Percentiles rank a stretch among this genome's conserved stretches.
Conservation (phyloP, 1,139 yeast genomes). For the Diutina rugosa region DNA sequence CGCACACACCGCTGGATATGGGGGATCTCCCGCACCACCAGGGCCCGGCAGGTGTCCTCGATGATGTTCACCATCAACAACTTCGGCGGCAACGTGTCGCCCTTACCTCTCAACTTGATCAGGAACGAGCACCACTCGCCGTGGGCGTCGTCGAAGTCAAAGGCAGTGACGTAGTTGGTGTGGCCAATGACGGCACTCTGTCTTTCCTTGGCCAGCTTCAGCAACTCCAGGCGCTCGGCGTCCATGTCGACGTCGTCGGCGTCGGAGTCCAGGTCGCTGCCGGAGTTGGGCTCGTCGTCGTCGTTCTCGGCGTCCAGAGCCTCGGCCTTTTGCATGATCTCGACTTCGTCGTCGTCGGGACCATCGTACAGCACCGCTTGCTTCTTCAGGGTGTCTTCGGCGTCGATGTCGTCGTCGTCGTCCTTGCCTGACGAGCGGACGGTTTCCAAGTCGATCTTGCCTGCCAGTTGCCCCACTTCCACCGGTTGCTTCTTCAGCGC, state of each 20-base stretch:
- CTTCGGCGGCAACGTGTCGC: slow-evolving; percentile 43
- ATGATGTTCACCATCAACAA: slow-evolving; percentile 93
- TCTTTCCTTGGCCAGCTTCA: slow-evolving; percentile 65
- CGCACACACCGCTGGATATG: slow-evolving; percentile 87
- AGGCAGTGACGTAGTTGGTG: slow-evolving; percentile 61
- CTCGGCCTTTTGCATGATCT: slow-evolving; percentile 64
- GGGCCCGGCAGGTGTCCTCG: slow-evolving; percentile 80
- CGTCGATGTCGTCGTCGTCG: slow-evolving; percentile 37
- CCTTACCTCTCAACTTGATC: slow-evolving; percentile 70
- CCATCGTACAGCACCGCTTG: slow-evolving; percentile 90
- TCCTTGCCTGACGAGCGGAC: slow-evolving; percentile 11
- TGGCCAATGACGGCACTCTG: slow-evolving; percentile 68
- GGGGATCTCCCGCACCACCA: slow-evolving; percentile 89
- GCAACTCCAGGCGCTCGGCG: slow-evolving; percentile 13
- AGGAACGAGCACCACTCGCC: slow-evolving; percentile 94
- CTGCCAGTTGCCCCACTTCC: slow-evolving; percentile 18
- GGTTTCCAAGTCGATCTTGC: slow-evolving; percentile 9
- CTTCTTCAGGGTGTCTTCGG: slow-evolving; percentile 55
- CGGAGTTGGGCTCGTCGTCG: slow-evolving; percentile 5
- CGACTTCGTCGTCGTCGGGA: slow-evolving; percentile 88
- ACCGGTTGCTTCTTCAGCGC: slow-evolving; percentile 49
- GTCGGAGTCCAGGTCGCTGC: slow-evolving; percentile 7
- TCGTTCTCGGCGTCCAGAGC: slow-evolving; percentile 19
- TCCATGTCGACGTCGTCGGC: slow-evolving; percentile 1
- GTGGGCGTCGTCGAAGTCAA: slow-evolving; percentile 76